Conservation (phyloP, 371 early-diverging fungal genomes). For the Blyttiomyces sp. region DNA sequence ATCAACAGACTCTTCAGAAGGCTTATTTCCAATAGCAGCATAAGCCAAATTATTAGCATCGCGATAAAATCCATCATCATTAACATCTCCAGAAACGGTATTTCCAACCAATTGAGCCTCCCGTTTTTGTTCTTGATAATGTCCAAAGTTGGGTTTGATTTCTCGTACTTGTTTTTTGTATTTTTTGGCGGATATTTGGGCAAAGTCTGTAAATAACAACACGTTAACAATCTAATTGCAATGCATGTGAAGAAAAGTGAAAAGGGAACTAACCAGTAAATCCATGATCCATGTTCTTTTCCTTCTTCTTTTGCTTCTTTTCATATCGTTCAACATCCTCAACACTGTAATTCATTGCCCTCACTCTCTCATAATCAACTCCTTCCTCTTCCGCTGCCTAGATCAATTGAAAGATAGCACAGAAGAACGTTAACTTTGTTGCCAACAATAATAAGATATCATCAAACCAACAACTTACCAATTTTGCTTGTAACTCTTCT, state of each 20-base stretch:
- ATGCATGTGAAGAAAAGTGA: too few relatives aligned
- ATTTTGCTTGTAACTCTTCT: slow-evolving; percentile 56
- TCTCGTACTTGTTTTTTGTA: slow-evolving; percentile 73
- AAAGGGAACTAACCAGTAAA: slow-evolving; percentile 73
- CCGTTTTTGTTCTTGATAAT: slow-evolving; percentile 68
- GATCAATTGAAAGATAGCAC: slow-evolving; percentile 7
- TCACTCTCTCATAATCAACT: slow-evolving; percentile 76
- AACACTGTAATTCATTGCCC: slow-evolving; percentile 79
- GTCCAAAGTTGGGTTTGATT: slow-evolving; percentile 77
- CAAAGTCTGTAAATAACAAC: slow-evolving; percentile 55
- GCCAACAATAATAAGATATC: not conserved
- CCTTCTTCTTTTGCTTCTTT: slow-evolving; percentile 68
- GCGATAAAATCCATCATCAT: slow-evolving; percentile 49
- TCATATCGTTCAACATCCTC: slow-evolving; percentile 88
- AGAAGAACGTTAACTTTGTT: not conserved
- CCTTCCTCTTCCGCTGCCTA: slow-evolving; percentile 57
- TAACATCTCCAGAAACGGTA: slow-evolving; percentile 2
- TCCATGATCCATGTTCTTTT: slow-evolving; percentile 64
- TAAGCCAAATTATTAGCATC: slow-evolving; percentile 69
- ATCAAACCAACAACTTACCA: slow-evolving; percentile 32
- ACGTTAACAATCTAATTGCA: not conserved
- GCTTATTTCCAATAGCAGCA: slow-evolving; percentile 59
- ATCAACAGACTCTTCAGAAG: slow-evolving; percentile 65
- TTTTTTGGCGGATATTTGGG: slow-evolving; percentile 82
- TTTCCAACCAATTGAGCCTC: slow-evolving; percentile 41